Evolutionary conservation across 2,329 filamentous ascomycete genomes (phyloP).

Genomic region (Coniochaeta prunicola): DNA sequence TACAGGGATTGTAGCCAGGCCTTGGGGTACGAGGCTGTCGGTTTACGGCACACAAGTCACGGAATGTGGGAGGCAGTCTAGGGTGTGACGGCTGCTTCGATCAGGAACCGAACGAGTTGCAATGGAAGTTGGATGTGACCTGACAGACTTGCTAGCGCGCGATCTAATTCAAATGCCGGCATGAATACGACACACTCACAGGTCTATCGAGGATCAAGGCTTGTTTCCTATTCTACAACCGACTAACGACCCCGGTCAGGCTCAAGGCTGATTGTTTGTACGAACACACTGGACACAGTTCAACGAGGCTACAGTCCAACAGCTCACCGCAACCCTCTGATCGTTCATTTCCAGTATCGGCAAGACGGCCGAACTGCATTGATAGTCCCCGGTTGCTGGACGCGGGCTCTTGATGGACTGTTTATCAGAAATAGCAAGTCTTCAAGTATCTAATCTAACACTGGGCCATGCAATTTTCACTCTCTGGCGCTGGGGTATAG

Average conservation of each 20-base stretch:
- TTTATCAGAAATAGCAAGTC: not conserved
- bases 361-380: not conserved
- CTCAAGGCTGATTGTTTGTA: not conserved
- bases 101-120: not conserved
- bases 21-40: not conserved
- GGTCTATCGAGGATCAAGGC: not conserved
- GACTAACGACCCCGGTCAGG: not conserved
- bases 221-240: not conserved
- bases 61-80: not conserved
- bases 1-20: not conserved
- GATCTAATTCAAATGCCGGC: not conserved
- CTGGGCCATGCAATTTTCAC: not conserved
- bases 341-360: not conserved
- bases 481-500: not conserved
- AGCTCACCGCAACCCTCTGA: not conserved
- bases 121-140: not conserved
- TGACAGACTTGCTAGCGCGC: not conserved
- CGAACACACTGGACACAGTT: not conserved
- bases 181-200: not conserved
- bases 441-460: not conserved
- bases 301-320: not conserved
- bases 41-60: not conserved
- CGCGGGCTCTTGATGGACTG: not conserved
- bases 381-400: not conserved
- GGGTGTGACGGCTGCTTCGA: not conserved